Base-by-base conservation (phyloP, 2,329 filamentous ascomycete genomes). In the Penicillium palitans region DNA sequence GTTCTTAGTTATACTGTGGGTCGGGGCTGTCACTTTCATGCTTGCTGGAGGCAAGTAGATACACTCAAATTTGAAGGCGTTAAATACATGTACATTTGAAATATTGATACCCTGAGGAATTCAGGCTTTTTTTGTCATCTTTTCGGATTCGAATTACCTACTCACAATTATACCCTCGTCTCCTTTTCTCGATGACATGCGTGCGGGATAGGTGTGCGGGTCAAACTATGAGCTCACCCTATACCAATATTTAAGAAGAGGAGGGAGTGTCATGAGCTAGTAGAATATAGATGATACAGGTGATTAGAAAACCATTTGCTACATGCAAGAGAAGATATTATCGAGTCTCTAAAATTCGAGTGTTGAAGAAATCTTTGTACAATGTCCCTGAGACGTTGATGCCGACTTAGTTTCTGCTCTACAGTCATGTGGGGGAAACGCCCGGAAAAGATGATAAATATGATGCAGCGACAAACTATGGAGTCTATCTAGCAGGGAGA, bases 1-100 rank as follows among this genome's bases (percentile, higher is more conserved):
- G 8, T 21, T 72, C 21, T 55, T 70, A 33, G 51, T 69, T 27
- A 17, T 41, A 17, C 5, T 47, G 24, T 59, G 48, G 57, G 44
- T 42, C 3, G 57, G 46, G 13, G 49, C 42, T 40, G 19, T 52
- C 9, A 27, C 24, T 27, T 59, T 44, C 41, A 55, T 55, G 45
- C 4, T 55, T 27, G 2, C 41, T 35, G 27, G 31, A 17, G 29
- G 27, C 19, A 19, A 41, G 15, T 55, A 33, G 40, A 50, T 40
- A 10, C 17, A 49, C 15, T 48, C 15, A 10, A 48, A 12, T 24
- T 5, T 3, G 15, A 33, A 17, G 45, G 45, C 45, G 13, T 35
- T 35, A 24, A n/a, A 25, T 35, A 35, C 13, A 48, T 48, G 46
- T 48, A 48, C 19, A 48, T 48, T 48, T 48, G 21, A 21, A 25